Percentiles rank a stretch among this genome's conserved stretches.
Evolutionary conservation across 2,329 filamentous ascomycete genomes (phyloP).

Genomic region (Pseudogymnoascus sp.): DNA sequence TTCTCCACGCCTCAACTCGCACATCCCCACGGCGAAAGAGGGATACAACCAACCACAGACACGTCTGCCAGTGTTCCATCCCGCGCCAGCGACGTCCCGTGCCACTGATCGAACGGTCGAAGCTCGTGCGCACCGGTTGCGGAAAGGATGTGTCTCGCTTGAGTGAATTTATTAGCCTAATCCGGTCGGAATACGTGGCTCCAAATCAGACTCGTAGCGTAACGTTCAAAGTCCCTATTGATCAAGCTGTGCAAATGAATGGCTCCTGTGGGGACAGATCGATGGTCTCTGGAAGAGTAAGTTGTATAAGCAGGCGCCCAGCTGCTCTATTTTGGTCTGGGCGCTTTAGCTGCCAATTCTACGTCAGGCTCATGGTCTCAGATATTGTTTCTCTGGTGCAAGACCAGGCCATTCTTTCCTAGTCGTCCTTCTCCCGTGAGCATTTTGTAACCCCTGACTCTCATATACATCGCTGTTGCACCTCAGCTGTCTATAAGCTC

Average conservation of each 20-base stretch:
- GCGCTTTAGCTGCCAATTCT: not conserved
- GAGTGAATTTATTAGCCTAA: not conserved
- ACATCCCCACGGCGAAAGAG: too few species aligned
- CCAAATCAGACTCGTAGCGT: constrained; percentile 3
- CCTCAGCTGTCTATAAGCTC: not conserved
- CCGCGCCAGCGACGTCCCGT: not conserved
- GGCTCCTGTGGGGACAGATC: not conserved
- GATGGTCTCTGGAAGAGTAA: not conserved
- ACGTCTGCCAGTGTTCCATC: not conserved
- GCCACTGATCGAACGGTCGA: not conserved
- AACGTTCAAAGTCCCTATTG: not conserved
- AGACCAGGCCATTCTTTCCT: not conserved
- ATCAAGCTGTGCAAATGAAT: not conserved
- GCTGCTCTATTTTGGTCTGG: not conserved
- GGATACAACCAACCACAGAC: not conserved
- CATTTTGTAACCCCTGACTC: not conserved
- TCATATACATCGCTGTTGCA: not conserved
- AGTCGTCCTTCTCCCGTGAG: not conserved
- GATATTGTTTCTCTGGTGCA: not conserved
- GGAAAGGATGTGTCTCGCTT: not conserved
- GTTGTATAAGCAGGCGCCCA: not conserved
- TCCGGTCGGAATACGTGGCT: not conserved
- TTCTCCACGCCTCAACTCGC: too few species aligned
- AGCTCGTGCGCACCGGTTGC: not conserved
- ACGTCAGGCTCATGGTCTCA: not conserved